Base-by-base conservation (phyloP, 2,329 filamentous ascomycete species). In the Colletotrichum echinochloae region DNA sequence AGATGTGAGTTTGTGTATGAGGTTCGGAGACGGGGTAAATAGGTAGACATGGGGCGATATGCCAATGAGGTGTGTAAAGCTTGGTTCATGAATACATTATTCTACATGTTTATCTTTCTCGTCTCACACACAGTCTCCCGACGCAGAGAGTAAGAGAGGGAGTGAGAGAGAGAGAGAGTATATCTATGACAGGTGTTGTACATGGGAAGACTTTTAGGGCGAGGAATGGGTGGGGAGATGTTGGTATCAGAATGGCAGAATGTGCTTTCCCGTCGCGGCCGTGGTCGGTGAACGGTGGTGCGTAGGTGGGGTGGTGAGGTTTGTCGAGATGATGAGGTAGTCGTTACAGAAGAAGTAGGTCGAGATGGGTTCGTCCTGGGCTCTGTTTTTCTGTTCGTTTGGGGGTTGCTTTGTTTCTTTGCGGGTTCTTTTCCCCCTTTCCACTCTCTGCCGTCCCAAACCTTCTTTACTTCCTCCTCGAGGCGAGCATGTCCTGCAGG, bases 401-500 rank as follows among this genome's bases (percentile, higher is more conserved):
- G n/a, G n/a, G n/a, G n/a, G n/a, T n/a, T n/a, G n/a, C n/a, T 74
- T 66, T 77, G 76, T 77, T 77, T 75, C 14, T 14, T 51, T 28
- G 76, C 74, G 74, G 5, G 75, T 77, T 71, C 72, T 74, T 74
- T 73, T 74, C 70, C 46, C 39, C 9, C 16, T 41, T 5, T 18
- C 16, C 18, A 20, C 41, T 44, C 51, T 65, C 59, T 63, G n/a
- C n/a, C n/a, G n/a, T n/a, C n/a, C n/a, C n/a, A n/a, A n/a, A 65
- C 16, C 61, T 51, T 56, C 54, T 8, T 68, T 18, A 71, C 46
- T 71, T 63, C 6, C 69, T 60, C 60, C 65, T 57, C 5, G 69
- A 64, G n/a, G 81, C 80, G 73, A 83, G 71, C 79, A 82, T 75
- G 7, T 78, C 78, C 74, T 83, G 81, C 23, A 83, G 80, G 51